Conservation (phyloP, 2,329 filamentous ascomycete species). For the Didymella pinodella region DNA sequence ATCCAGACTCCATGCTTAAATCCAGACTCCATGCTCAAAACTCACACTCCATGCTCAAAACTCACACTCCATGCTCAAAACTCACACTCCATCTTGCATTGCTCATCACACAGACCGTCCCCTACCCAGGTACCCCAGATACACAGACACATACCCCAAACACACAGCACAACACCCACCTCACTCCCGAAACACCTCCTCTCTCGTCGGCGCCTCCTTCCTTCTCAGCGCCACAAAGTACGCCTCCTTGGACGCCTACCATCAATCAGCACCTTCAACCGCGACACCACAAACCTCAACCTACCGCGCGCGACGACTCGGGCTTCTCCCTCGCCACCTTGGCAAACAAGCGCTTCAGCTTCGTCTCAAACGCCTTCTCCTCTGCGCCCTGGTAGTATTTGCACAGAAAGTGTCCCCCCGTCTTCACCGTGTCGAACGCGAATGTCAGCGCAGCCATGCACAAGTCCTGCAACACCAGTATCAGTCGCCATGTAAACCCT, state of each 20-base stretch:
- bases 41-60: too few species aligned
- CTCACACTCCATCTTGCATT: background rate
- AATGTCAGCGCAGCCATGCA: conserved; percentile 87
- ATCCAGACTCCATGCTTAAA: too few species aligned
- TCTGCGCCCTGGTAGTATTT: conserved; percentile 96
- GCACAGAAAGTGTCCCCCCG: conserved; percentile 90
- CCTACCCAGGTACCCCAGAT: too few species aligned
- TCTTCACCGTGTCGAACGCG: conserved; percentile 80
- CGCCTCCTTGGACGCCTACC: conserved; percentile 80
- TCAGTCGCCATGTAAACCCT: background rate
- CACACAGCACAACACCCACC: too few species aligned
- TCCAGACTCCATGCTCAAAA: too few species aligned
- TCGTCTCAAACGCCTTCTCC: conserved; percentile 79
- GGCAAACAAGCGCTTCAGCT: conserved; percentile 77
- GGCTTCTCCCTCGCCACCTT: conserved; percentile 90
- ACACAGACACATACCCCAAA: too few species aligned
- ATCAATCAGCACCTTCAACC: conserved; percentile 15
- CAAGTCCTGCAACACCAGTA: conserved; percentile 72
- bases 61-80: too few species aligned
- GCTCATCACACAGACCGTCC: background rate
- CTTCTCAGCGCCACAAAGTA: conserved; percentile 84
- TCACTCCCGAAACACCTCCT: conserved; percentile 53
- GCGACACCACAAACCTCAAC: conserved; percentile 1
- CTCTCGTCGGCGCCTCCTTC: conserved; percentile 61
- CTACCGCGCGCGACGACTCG: conserved; percentile 83